Evolutionary conservation across 441 rosid species (phyloP), one percentile per base, ranked within the genome.

Genomic region (Pelargonium hybrid): DNA sequence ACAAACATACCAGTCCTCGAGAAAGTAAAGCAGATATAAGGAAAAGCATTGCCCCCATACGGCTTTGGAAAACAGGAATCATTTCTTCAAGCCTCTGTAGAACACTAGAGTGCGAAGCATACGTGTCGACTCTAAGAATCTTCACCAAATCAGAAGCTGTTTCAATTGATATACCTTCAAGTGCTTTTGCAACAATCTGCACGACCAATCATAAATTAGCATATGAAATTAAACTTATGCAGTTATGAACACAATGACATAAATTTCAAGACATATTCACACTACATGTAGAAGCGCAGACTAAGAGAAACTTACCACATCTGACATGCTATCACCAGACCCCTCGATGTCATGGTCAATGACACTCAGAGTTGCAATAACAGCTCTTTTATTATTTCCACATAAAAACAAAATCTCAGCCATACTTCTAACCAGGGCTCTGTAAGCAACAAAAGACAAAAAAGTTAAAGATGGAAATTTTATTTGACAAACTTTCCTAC

Each of bases 21-120:
- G 99, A 90, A 68, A 94, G 91, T 73, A 94, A 81, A 26, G 98
- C 94, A 43, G 99, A 94, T 78, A 94, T 85, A 69, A 94, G 97
- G 84, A 94, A 92, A 10, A 92, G 84, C 80, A 92, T 74, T 21
- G 96, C 97, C 66, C 99, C 99, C 98, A 89, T 88, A 59, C 93
- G 93, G 79, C 97, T 92, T 80, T 84, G 89, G 80, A 91, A 92
- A 74, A 85, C 80, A 50, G 92, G 90, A 79, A 94, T 79, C 73
- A 82, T 75, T 34, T 71, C 77, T 76, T 86, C 78, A 65, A 94
- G 87, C 83, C 83, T 84, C 72, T 57, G 85, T 62, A 86, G 74
- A 7, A 85, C 88, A 77, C 79, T 85, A 69, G 85, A 68, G 18
- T 85, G 84, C 9, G 87, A 78, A 62, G 83, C 80, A 70, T 78